Percentiles rank a stretch among this genome's conserved stretches.
Evolutionary conservation across 139 green algal genomes (phyloP).

Genomic region (Haematococcus lacustris): DNA sequence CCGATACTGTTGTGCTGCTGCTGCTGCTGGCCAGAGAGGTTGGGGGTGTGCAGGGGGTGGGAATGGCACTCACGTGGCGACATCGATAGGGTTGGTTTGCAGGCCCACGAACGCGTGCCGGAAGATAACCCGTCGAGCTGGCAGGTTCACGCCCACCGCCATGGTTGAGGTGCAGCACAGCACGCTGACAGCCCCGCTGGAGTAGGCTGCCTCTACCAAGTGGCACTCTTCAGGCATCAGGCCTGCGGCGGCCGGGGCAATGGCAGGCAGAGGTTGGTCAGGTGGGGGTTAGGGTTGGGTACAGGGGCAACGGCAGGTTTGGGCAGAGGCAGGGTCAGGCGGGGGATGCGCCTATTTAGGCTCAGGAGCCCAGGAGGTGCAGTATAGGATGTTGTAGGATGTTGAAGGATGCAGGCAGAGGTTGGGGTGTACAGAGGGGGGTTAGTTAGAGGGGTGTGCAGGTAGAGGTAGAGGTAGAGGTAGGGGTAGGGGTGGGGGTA

Average conservation of each 20-base stretch:
- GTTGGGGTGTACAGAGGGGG: too few relatives aligned
- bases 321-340: too few relatives aligned
- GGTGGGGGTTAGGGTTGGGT: neutral
- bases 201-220: slow-evolving; percentile 77
- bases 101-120: slow-evolving; percentile 37
- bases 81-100: slow-evolving; percentile 34
- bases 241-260: slow-evolving; percentile 21
- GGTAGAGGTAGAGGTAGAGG: too few relatives aligned
- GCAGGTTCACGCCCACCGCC: slow-evolving; percentile 85
- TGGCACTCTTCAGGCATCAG: slow-evolving; percentile 53
- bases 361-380: too few relatives aligned
- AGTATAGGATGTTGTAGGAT: too few relatives aligned
- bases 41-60: too few relatives aligned
- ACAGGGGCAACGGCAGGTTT: neutral
- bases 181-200: slow-evolving; percentile 67
- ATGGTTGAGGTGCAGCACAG: slow-evolving; percentile 90
- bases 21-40: too few relatives aligned
- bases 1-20: too few relatives aligned
- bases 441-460: too few relatives aligned
- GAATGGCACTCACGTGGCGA: slow-evolving; percentile 32
- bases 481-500: too few relatives aligned
- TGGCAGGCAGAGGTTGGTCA: neutral
- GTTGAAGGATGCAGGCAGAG: too few relatives aligned
- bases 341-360: too few relatives aligned
- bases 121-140: slow-evolving; percentile 83